Evolutionary conservation across 2,329 filamentous ascomycete species (phyloP).

Genomic region (Phialophora expanda): DNA sequence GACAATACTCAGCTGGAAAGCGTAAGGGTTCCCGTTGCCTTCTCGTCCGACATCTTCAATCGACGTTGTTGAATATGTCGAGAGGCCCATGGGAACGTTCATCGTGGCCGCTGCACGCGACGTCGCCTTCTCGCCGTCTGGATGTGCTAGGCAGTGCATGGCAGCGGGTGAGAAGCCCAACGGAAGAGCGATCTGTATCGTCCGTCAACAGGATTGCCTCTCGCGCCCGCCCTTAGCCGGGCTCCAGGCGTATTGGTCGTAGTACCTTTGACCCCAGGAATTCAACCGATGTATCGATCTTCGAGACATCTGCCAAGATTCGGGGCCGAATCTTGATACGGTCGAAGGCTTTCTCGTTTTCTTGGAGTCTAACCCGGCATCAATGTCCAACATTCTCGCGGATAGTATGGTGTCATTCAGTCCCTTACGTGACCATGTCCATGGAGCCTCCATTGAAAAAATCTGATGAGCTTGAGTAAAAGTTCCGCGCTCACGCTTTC

Average conservation of each 20-base stretch:
- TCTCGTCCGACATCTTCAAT: slow-evolving; percentile 55
- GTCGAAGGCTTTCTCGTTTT: slow-evolving; percentile 59
- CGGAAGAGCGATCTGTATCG: slow-evolving; percentile 51
- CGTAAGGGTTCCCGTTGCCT: slow-evolving; percentile 51
- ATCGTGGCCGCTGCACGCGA: slow-evolving; percentile 53
- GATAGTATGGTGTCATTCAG: too few species aligned
- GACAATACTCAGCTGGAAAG: slow-evolving; percentile 62
- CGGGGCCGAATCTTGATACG: slow-evolving; percentile 53
- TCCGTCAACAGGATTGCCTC: too few species aligned
- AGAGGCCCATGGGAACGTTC: slow-evolving; percentile 55
- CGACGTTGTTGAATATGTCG: slow-evolving; percentile 52
- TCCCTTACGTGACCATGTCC: not conserved
- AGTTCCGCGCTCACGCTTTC: not conserved
- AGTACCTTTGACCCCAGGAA: slow-evolving; percentile 50
- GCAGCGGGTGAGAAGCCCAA: slow-evolving; percentile 61
- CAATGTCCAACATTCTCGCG: not conserved
- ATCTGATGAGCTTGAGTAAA: not conserved
- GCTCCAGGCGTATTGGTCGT: not conserved
- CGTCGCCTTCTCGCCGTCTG: slow-evolving; percentile 58
- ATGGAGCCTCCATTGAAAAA: slow-evolving; percentile 3
- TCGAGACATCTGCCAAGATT: slow-evolving; percentile 46
- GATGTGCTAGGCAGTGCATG: slow-evolving; percentile 59
- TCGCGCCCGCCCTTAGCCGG: not conserved
- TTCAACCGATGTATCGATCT: slow-evolving; percentile 48
- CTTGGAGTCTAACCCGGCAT: not conserved